A percentile compares a stretch with the other conserved stretches of the same genome.
phyloP scores from a whole-genome alignment of 2,329 filamentous ascomycete species.

The Aspergillus viridinutans region DNA sequence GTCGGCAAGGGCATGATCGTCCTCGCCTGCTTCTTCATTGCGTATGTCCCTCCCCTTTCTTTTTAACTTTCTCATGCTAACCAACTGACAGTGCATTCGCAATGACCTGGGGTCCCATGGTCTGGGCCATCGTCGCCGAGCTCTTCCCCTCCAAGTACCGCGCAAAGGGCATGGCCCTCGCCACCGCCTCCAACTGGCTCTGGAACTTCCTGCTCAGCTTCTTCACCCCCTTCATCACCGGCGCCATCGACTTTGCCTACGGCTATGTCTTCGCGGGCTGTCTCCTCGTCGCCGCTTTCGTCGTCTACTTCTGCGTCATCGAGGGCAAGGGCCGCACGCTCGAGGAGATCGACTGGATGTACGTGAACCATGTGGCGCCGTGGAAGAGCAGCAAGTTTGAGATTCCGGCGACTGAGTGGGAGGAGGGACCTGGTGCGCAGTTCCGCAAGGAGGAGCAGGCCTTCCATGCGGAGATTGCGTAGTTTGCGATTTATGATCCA shows the following conservation, averaged over 20 bases:
- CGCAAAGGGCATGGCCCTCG: conserved; percentile 70
- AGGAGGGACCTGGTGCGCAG: not conserved
- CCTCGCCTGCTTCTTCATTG: conserved; percentile 67
- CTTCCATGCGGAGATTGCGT: not conserved
- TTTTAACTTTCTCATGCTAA: not conserved
- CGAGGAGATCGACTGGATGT: conserved; percentile 74
- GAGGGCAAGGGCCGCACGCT: conserved; percentile 66
- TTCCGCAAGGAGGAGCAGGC: not conserved
- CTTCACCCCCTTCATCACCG: conserved; percentile 73
- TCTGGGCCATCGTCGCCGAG: conserved; percentile 45
- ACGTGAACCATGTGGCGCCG: conserved; percentile 58
- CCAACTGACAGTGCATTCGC: conserved; percentile 51
- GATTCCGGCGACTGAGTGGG: not conserved
- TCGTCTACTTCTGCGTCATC: conserved; percentile 69
- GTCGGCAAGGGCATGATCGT: conserved; percentile 66
- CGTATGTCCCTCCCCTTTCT: conserved; percentile 17
- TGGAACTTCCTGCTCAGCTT: conserved; percentile 71
- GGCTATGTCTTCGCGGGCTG: conserved; percentile 74
- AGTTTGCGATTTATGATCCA: not conserved
- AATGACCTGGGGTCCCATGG: conserved; percentile 61
- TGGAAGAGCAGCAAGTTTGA: conserved; percentile 53
- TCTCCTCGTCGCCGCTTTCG: conserved; percentile 57
- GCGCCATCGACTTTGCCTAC: conserved; percentile 66
- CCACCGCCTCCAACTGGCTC: conserved; percentile 69
- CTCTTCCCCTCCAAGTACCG: conserved; percentile 46